Percentiles rank a stretch among this genome's conserved stretches.
These are phyloP conservation scores for Magnaporthiopsis poae DNA, from an alignment of 2,329 filamentous ascomycete species.

Conservation along the genomic window DNA sequence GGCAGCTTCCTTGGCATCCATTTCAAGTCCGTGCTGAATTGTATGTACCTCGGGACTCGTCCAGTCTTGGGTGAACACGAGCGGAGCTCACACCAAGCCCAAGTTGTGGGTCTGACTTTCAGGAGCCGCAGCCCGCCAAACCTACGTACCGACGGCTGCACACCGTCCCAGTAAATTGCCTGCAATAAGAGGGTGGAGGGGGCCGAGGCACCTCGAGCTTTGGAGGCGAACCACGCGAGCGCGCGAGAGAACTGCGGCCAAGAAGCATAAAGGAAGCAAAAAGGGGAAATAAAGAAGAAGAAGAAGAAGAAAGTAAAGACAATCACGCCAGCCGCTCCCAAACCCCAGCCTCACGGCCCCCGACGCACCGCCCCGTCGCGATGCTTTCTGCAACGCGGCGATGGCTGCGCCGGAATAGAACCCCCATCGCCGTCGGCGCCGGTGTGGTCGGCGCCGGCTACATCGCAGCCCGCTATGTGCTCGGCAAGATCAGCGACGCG, in stretches of 20 bases:
- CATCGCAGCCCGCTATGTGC: conserved; percentile 81
- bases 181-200: neutral
- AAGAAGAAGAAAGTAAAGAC: neutral
- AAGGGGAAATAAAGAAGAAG: neutral
- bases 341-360: neutral
- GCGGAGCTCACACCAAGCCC: neutral
- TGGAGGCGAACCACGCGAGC: neutral
- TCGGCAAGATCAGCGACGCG: conserved; percentile 84
- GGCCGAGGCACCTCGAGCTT: neutral
- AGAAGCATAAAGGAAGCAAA: neutral
- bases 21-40: too few relatives aligned
- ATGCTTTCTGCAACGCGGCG: conserved; percentile 67
- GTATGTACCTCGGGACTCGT: neutral
- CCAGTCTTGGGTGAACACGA: neutral
- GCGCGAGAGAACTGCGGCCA: neutral
- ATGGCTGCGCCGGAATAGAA: conserved; percentile 89
- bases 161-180: neutral
- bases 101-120: neutral
- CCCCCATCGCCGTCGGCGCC: conserved; percentile 75
- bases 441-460: conserved; percentile 85
- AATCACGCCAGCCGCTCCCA: neutral
- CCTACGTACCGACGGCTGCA: neutral
- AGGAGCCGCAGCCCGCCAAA: neutral
- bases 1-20: neutral
- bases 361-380: neutral